A percentile compares a stretch with the other conserved stretches of the same genome.
These are phyloP conservation scores for Tylopilus vinaceipallidus DNA, from an alignment of 768 basidiomycete species.

Conservation along the genomic window DNA sequence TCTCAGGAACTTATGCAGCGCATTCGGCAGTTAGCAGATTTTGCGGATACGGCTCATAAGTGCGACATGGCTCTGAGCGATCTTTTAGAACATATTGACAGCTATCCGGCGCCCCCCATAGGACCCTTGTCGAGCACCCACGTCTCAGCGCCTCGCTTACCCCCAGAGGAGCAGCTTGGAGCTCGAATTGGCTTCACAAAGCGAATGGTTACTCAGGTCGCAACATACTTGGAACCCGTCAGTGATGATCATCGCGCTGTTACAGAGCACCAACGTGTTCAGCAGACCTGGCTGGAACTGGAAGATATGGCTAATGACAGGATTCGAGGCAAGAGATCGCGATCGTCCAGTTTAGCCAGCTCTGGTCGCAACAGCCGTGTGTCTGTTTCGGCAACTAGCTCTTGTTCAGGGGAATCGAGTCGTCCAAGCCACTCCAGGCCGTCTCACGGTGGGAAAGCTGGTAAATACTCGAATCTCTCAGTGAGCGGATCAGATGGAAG, in stretches of 20 bases:
- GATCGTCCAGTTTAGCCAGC: constrained; percentile 63
- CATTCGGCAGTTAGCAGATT: constrained; percentile 52
- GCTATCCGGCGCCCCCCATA: constrained; percentile 63
- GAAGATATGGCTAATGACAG: constrained; percentile 78
- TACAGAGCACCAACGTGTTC: constrained; percentile 60
- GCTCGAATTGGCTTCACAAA: constrained; percentile 66
- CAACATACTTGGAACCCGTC: constrained; percentile 40
- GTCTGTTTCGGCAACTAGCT: constrained; percentile 44
- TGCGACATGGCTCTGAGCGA: constrained; percentile 84
- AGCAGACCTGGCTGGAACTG: constrained; percentile 79
- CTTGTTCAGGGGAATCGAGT: constrained; percentile 20
- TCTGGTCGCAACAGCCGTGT: constrained; percentile 59
- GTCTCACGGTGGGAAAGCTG: constrained; percentile 25
- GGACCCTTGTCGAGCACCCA: constrained; percentile 53
- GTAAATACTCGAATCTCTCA: constrained; percentile 33
- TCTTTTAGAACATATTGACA: constrained; percentile 82
- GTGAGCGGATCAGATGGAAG: constrained; percentile 34
- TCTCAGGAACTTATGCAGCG: constrained; percentile 49
- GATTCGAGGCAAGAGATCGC: constrained; percentile 57
- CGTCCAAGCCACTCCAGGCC: constrained; percentile 10
- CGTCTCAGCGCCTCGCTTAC: constrained; percentile 35
- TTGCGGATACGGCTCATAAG: constrained; percentile 45
- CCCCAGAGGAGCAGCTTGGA: constrained; percentile 67
- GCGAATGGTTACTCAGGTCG: constrained; percentile 47
- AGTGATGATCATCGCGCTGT: constrained; percentile 58